Conservation (phyloP, 2,329 filamentous ascomycete species). For the Fusarium sp. region DNA sequence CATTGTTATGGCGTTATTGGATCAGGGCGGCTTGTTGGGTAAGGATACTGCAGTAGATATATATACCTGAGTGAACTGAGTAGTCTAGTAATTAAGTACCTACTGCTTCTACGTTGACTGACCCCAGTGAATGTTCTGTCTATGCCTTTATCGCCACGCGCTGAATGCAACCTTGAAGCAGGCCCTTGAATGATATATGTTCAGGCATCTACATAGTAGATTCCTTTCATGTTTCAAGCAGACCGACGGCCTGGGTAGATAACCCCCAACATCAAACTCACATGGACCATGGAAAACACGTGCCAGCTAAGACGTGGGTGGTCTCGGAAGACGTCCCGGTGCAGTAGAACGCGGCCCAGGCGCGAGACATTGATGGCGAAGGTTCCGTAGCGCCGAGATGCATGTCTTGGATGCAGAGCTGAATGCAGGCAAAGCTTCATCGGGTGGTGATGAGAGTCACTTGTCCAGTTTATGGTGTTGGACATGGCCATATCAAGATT, state of each 20-base stretch:
- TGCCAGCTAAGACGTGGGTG: slow-evolving; percentile 11
- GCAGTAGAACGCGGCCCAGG: background rate
- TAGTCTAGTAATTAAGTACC: slow-evolving; percentile 7
- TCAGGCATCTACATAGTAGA: background rate
- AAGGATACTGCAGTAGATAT: slow-evolving; percentile 15
- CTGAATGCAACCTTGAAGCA: background rate
- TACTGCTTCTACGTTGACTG: background rate
- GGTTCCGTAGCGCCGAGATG: slow-evolving; percentile 11
- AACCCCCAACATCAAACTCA: background rate
- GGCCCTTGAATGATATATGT: background rate
- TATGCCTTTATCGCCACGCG: background rate
- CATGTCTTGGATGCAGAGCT: background rate
- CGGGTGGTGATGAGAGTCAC: background rate
- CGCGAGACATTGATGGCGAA: slow-evolving; percentile 12
- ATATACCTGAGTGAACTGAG: slow-evolving; percentile 27
- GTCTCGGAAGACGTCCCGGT: slow-evolving; percentile 16
- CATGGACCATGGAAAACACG: slow-evolving; percentile 2
- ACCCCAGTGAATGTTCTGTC: background rate
- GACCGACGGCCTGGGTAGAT: background rate
- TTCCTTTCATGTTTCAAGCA: too few species aligned
- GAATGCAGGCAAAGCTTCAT: background rate
- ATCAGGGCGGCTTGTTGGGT: slow-evolving; percentile 4
- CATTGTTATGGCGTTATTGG: slow-evolving; percentile 26
- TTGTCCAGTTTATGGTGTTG: background rate
- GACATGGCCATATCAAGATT: background rate